Conservation (phyloP, 306 rosid genomes). For the Dicorynia guianensis region DNA sequence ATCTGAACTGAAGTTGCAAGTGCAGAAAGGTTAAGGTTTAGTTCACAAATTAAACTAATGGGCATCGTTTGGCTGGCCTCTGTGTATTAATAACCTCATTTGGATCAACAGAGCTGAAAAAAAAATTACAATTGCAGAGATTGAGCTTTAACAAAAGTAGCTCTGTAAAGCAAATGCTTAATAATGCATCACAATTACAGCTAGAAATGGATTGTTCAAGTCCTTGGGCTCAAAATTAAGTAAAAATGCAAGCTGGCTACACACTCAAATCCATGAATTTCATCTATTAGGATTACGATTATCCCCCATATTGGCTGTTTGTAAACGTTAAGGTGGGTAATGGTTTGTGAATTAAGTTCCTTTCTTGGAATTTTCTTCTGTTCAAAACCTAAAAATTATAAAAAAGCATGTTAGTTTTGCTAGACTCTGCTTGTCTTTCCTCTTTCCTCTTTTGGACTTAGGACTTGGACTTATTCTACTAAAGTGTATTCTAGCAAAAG, state of each 20-base stretch:
- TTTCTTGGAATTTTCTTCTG: not conserved
- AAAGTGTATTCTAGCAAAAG: not conserved
- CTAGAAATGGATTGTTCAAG: not conserved
- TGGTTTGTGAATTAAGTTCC: not conserved
- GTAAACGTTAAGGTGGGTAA: slow-evolving; percentile 12
- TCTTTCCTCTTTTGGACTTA: not conserved
- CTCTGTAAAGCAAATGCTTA: not conserved
- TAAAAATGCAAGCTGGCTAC: slow-evolving; percentile 18
- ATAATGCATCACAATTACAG: not conserved
- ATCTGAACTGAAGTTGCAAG: not conserved
- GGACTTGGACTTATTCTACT: slow-evolving; percentile 3
- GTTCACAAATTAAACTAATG: not conserved
- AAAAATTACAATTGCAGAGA: not conserved
- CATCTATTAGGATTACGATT: slow-evolving; percentile 7
- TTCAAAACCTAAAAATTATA: not conserved
- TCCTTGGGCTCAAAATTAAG: slow-evolving; percentile 1
- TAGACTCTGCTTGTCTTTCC: not conserved
- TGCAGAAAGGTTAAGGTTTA: slow-evolving; percentile 3
- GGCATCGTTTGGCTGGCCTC: not conserved
- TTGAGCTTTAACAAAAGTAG: not conserved
- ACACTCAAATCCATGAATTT: not conserved
- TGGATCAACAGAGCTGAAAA: not conserved
- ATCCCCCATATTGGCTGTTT: not conserved
- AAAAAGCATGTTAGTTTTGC: slow-evolving; percentile 1
- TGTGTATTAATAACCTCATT: not conserved